phyloP scores from a whole-genome alignment of 306 rosid species.

The Abrus pulchellus region DNA sequence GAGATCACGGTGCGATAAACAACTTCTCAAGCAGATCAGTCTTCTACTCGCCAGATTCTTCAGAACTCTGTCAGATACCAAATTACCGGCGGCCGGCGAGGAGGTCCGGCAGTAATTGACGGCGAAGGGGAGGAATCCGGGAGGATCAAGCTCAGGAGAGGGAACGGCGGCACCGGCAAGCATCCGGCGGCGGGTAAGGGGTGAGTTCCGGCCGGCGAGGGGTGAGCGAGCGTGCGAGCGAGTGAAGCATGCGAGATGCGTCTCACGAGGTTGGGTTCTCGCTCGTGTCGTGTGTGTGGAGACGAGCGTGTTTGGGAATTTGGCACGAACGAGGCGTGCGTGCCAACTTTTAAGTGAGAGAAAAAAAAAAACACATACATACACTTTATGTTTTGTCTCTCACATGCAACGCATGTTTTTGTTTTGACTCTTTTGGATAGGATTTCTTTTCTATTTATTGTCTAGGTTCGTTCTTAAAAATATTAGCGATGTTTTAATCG shows the following conservation, averaged over 20 bases:
- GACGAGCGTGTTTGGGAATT: constrained; percentile 58
- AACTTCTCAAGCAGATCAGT: constrained; percentile 44
- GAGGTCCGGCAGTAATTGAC: constrained; percentile 27
- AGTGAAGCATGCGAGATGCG: constrained; percentile 67
- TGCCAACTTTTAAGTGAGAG: constrained; percentile 9
- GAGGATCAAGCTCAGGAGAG: background rate
- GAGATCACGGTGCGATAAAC: constrained; percentile 27
- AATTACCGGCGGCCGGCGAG: constrained; percentile 62
- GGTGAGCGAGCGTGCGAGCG: constrained; percentile 69
- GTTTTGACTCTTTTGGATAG: background rate
- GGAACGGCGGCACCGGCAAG: constrained; percentile 15
- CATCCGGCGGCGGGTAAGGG: constrained; percentile 44
- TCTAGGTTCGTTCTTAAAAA: too few relatives aligned
- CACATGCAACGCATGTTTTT: constrained; percentile 4
- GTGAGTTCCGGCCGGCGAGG: constrained; percentile 54
- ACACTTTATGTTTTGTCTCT: background rate
- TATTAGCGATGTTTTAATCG: too few relatives aligned
- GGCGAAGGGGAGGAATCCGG: constrained; percentile 7
- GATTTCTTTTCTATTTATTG: background rate
- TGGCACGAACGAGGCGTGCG: constrained; percentile 82
- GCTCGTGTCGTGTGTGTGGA: constrained; percentile 81
- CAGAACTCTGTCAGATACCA: constrained; percentile 26
- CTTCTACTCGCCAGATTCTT: constrained; percentile 31
- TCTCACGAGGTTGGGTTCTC: constrained; percentile 55
- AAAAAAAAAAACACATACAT: background rate